Conservation (phyloP, 805 yeast genomes). For the Phaffomyces opuntiae region DNA sequence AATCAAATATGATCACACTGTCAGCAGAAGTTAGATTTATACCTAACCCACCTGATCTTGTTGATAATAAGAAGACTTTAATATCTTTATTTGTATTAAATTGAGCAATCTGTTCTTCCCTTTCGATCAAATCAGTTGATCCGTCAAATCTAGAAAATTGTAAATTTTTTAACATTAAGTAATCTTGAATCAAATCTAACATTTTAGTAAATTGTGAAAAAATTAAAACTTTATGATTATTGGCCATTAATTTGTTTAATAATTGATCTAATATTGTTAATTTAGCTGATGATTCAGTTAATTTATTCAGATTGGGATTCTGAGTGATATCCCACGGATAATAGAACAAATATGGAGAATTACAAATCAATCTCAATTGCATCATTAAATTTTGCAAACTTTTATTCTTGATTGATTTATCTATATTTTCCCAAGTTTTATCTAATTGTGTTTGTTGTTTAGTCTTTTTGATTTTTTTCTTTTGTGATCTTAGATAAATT, state of each 20-base stretch:
- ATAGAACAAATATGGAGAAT: constrained; percentile 79
- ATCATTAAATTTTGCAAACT: constrained; percentile 62
- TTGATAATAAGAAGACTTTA: constrained; percentile 67
- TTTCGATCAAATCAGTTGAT: constrained; percentile 50
- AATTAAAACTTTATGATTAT: constrained; percentile 64
- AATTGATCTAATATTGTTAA: constrained; percentile 63
- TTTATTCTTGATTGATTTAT: constrained; percentile 40
- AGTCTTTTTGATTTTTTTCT: constrained; percentile 2
- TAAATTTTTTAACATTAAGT: constrained; percentile 46
- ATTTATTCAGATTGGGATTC: constrained; percentile 29
- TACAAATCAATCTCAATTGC: constrained; percentile 81
- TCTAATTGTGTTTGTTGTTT: constrained; percentile 10
- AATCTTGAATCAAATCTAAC: constrained; percentile 77
- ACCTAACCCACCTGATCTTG: constrained; percentile 94
- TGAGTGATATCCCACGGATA: constrained; percentile 59
- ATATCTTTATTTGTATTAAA: constrained; percentile 28
- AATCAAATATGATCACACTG: constrained; percentile 82
- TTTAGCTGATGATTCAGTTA: constrained; percentile 63
- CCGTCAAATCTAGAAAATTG: constrained; percentile 70
- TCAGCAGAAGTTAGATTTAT: constrained; percentile 83
- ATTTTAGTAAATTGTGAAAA: constrained; percentile 83
- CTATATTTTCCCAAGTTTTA: constrained; percentile 17
- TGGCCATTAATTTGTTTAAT: constrained; percentile 38
- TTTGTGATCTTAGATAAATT: constrained; percentile 7
- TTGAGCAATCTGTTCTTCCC: constrained; percentile 54